Base-by-base conservation (phyloP, 768 basidiomycete species). In the Amyloporia xantha region DNA sequence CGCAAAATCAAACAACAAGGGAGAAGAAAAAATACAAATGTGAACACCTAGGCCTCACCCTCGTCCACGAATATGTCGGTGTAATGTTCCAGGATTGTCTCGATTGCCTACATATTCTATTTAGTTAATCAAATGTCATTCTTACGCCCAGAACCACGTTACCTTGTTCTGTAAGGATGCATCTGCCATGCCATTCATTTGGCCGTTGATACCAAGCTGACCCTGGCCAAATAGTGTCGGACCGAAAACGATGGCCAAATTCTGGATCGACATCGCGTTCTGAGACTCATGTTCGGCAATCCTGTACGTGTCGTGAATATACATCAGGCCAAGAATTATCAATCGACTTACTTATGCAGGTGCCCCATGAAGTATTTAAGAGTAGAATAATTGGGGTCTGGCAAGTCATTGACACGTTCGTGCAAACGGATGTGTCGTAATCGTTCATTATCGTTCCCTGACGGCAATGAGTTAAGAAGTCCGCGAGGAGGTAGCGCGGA, bases 321-420 rank as follows among this genome's bases (percentile, higher is more conserved):
- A 4, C 10, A 20, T 10, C 13, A 24, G 45, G 7, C 20, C 40
- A 36, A 21, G 40, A 10, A 42, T 6, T 36, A 33, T 25, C 2
- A 6, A 9, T 3, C 11, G 36, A 19, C 79, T 49, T 56, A 95
- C 94, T 78, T 82, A 68, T 97, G 77, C 53, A 99, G 71, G 69
- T 99, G 96, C 11, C 90, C 92, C 74, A 99, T 75, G 66, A 98
- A 87, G 66, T 78, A 96, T 64, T 98, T 97, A 44, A 98, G 74
- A 1, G 95, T 95, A 1, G 96, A 91, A 61, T 99, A 99, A 66
- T 98, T 97, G n/a, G 96, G 80, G 68, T 99, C 96, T 11, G 96
- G 95, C 46, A 99, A 76, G 56, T 97, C 95, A 60, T 99, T 99
- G 40, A 99, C 93, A 40, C 93, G 83, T 62, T 98, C 96, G 61